phyloP scores from a whole-genome alignment of 129 eudicot genomes.

The Helichrysum umbraculigerum region DNA sequence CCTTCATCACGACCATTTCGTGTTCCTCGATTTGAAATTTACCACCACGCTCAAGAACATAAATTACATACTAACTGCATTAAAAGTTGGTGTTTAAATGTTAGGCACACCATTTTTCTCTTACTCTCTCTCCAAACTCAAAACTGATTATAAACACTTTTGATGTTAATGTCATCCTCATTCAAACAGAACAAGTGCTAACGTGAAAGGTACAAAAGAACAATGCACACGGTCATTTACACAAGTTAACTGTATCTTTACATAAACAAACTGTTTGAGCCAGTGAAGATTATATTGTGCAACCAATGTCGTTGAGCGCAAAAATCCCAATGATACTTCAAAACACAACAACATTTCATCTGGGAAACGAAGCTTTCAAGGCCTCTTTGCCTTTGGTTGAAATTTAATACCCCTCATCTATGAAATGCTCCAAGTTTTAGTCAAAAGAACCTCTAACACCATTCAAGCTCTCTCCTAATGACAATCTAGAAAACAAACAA shows the following conservation, averaged over 20 bases:
- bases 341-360: neutral
- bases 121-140: no score
- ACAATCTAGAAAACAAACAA: slow-evolving; percentile 49
- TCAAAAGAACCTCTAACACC: slow-evolving; percentile 39
- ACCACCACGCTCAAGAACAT: neutral
- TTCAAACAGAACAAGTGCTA: neutral
- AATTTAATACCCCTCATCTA: neutral
- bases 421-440: neutral
- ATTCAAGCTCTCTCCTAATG: slow-evolving; percentile 89
- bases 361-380: neutral
- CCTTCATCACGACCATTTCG: no score
- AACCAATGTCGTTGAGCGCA: neutral
- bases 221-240: slow-evolving; percentile 4
- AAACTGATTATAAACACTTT: neutral
- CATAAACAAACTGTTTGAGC: slow-evolving; percentile 1
- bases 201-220: neutral
- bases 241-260: neutral
- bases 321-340: slow-evolving; percentile 14
- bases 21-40: no score
- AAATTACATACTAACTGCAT: no score
- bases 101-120: no score
- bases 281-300: neutral
- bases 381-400: neutral
- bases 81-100: neutral
- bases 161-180: no score